A percentile compares a stretch with the other conserved stretches of the same genome.
Evolutionary conservation across 2,329 filamentous ascomycete genomes (phyloP).

Genomic region (Penicillium sp.): DNA sequence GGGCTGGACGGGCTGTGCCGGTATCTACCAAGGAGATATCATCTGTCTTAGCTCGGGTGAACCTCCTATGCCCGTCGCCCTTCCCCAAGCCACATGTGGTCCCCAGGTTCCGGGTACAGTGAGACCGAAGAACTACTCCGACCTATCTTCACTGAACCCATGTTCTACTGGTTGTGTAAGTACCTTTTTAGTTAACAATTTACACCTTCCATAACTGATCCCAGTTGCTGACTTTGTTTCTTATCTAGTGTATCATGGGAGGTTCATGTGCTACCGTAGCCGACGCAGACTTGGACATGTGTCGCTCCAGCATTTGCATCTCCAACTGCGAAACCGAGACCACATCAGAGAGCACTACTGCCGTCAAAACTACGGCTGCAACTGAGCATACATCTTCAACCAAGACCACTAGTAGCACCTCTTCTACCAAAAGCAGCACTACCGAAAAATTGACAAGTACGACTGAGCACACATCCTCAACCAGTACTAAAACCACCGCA

Average conservation of each 20-base stretch:
- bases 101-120: slow-evolving; percentile 45
- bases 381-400: too few relatives aligned
- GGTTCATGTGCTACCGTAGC: neutral
- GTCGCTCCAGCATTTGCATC: neutral
- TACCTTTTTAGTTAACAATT: neutral
- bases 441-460: neutral
- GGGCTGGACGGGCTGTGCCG: slow-evolving; percentile 44
- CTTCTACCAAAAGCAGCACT: neutral
- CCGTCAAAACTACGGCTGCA: neutral
- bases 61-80: slow-evolving; percentile 43
- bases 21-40: slow-evolving; percentile 28
- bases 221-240: neutral
- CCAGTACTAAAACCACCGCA: neutral
- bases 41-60: slow-evolving; percentile 46
- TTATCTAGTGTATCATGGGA: neutral
- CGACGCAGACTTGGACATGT: neutral
- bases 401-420: neutral
- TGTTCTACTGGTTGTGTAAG: slow-evolving; percentile 17
- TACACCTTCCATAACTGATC: neutral
- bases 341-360: neutral
- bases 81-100: slow-evolving; percentile 46
- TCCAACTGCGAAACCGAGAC: slow-evolving; percentile 5
- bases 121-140: slow-evolving; percentile 31
- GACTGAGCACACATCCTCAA: neutral
- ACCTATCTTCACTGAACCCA: slow-evolving; percentile 18